Percentiles rank a stretch among this genome's conserved stretches.
Evolutionary conservation across 179 eudicot genomes (phyloP).

Genomic region (Patellifolia procumbens): DNA sequence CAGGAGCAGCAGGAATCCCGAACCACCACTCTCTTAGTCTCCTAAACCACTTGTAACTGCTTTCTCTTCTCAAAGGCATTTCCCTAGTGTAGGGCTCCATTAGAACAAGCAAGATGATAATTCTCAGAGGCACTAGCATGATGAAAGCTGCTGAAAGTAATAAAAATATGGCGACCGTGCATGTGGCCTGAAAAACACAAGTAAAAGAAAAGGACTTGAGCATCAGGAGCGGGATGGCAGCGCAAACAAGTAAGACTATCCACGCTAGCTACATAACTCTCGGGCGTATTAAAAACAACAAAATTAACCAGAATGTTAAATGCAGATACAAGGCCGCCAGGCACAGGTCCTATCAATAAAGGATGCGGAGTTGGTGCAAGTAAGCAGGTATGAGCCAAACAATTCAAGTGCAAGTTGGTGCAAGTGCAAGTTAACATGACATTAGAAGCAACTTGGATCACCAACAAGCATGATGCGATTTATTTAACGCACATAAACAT

Average conservation of each 20-base stretch:
- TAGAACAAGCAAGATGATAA: constrained; percentile 38
- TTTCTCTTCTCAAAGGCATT: constrained; percentile 70
- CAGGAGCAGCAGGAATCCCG: constrained; percentile 91
- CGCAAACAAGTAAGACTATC: neutral
- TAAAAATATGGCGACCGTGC: constrained; percentile 48
- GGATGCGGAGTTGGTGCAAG: neutral
- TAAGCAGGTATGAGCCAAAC: neutral
- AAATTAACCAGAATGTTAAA: no score
- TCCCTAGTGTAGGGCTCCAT: constrained; percentile 75
- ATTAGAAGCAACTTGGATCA: neutral
- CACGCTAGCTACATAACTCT: neutral
- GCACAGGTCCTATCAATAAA: neutral
- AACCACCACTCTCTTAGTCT: constrained; percentile 88
- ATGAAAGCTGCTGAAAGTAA: constrained; percentile 41
- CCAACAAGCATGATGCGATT: neutral
- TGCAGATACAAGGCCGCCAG: neutral
- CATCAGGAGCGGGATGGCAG: neutral
- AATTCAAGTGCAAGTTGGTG: neutral
- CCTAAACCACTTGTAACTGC: constrained; percentile 59
- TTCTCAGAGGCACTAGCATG: constrained; percentile 54
- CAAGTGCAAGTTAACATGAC: neutral
- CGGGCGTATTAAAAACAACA: neutral
- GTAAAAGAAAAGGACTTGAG: neutral
- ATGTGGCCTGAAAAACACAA: constrained; percentile 63
- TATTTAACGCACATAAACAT: no score